Evolutionary conservation across 202 grass and related monocot species (phyloP).

Genomic region (Musa balbisiana): DNA sequence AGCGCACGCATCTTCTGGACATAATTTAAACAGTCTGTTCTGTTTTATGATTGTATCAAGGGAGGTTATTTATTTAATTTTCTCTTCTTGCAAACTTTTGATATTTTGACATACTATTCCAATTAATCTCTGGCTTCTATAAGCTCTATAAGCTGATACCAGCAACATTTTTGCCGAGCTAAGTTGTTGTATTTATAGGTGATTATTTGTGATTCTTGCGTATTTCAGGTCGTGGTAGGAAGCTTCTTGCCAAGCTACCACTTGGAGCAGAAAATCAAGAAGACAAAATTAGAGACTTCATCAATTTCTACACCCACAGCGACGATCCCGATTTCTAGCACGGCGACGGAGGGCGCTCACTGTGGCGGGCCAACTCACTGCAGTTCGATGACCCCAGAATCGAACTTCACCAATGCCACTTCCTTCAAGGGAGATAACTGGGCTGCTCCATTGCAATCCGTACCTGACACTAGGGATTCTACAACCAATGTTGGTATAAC

Average conservation of each 20-base stretch:
- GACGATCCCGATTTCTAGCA: not conserved
- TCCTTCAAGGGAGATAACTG: conserved; percentile 17
- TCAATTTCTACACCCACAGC: not conserved
- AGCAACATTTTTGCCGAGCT: not conserved
- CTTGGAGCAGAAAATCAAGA: conserved; percentile 20
- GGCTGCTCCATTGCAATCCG: conserved; percentile 11
- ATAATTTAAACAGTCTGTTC: not conserved
- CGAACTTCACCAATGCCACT: not conserved
- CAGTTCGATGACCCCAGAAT: not conserved
- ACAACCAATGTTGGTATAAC: not conserved
- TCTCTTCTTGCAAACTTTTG: no score
- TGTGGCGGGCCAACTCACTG: not conserved
- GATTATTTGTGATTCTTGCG: not conserved
- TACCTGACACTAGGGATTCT: conserved; percentile 3
- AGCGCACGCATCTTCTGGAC: no score
- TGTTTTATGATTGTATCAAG: not conserved
- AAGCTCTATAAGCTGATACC: no score
- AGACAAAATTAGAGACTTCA: conserved; percentile 9
- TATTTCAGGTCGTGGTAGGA: conserved; percentile 19
- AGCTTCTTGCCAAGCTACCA: conserved; percentile 24
- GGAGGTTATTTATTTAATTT: no score
- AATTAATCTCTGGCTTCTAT: no score
- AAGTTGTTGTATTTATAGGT: not conserved
- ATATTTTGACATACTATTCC: no score
- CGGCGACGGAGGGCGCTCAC: not conserved